Evolutionary conservation across 2,329 filamentous ascomycete species (phyloP), one percentile per base, ranked within the genome.

Genomic region (Teratosphaeria viscida): DNA sequence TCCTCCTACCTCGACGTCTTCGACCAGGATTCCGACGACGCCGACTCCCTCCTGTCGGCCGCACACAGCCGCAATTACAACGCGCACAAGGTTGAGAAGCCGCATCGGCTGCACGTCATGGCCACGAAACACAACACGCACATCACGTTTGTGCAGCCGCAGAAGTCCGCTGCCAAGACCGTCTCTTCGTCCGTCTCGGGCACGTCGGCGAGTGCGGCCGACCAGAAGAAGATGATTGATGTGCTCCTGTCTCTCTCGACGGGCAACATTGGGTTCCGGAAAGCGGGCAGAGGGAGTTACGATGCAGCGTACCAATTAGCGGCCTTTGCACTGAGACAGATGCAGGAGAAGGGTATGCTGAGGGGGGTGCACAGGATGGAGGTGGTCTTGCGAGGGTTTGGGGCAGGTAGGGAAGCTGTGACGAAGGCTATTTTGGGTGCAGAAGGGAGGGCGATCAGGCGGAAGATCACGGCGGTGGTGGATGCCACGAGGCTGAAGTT

Each of bases 401-500:
- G 92, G 1, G 78, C 82, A 10, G 94, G 94, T 1, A 82, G 95
- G 67, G 92, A 97, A 69, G 94, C 94, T 1, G 88, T 91, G 57
- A 86, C 86, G 58, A 99, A 97, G 81, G 89, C 92, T 5, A 77
- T 99, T 60, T 77, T 99, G 74, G 92, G 92, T 39, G 85, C 81
- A 26, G 92, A 99, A 74, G 94, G 94, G 60, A 85, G 84, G 71
- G 74, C 85, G 67, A 76, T 97, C 65, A 83, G 90, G 66, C 78
- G 82, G 35, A 85, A 88, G 77, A 88, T 99, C 65, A 79, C 84
- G 52, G 86, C 85, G 67, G 88, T 99, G 62, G 85, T 89, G 35
- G 94, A 99, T 77, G 81, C 85, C 49, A 97, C 92, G 59, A 88
- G 88, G 69, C 76, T 97, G 75, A 99, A 99, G 80, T 96, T 97